A percentile compares a stretch with the other conserved stretches of the same genome.
Conservation (phyloP, 2,329 filamentous ascomycete genomes). For the Trichoderma koningiopsis region DNA sequence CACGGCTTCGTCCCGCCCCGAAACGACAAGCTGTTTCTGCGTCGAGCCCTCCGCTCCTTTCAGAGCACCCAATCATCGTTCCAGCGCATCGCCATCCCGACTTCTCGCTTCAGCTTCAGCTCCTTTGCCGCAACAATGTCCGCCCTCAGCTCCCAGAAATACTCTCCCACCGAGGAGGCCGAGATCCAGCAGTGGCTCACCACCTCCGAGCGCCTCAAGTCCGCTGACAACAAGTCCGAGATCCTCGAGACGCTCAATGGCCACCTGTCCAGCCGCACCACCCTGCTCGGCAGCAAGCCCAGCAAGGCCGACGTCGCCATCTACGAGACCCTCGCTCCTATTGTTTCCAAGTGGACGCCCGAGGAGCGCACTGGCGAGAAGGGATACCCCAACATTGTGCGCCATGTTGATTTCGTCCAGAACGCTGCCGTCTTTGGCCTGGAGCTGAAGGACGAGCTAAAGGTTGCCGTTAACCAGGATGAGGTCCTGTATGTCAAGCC, state of each 20-base stretch:
- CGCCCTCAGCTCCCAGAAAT: conserved; percentile 66
- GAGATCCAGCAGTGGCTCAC: conserved; percentile 90
- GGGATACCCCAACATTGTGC: conserved; percentile 87
- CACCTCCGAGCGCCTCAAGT: conserved; percentile 68
- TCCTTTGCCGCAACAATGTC: conserved; percentile 61
- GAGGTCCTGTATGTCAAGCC: conserved; percentile 87
- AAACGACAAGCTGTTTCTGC: conserved; percentile 48
- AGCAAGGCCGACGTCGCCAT: conserved; percentile 83
- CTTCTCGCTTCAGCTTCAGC: conserved; percentile 41
- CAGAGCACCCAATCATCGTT: conserved; percentile 35
- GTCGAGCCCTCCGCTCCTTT: conserved; percentile 41
- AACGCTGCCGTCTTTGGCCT: conserved; percentile 77
- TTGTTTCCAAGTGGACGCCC: conserved; percentile 76
- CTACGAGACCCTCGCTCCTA: conserved; percentile 75
- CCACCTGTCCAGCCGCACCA: conserved; percentile 86
- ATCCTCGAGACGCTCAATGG: conserved; percentile 80
- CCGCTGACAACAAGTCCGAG: conserved; percentile 60
- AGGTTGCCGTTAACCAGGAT: conserved; percentile 75
- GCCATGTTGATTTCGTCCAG: conserved; percentile 92
- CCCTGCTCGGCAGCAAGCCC: conserved; percentile 85
- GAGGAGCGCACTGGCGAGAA: conserved; percentile 89
- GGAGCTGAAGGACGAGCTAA: conserved; percentile 69
- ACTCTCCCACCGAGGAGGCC: conserved; percentile 76
- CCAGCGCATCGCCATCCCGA: neutral
- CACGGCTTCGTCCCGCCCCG: conserved; percentile 18